Conservation (phyloP, 768 basidiomycete species). For the Zangia roseola region DNA sequence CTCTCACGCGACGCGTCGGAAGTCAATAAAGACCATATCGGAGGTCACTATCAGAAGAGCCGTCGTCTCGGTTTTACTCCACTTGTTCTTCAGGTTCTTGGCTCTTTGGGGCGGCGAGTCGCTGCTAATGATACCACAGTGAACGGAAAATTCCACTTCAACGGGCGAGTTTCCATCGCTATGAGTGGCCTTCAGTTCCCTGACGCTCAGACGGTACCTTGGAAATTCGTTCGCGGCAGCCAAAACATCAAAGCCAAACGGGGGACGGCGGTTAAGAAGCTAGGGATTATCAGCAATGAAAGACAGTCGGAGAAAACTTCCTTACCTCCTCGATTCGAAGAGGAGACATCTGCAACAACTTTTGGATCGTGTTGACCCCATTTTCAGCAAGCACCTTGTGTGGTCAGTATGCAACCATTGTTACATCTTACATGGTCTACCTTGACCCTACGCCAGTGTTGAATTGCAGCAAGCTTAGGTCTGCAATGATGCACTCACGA, state of each 20-base stretch:
- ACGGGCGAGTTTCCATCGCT: slow-evolving; percentile 53
- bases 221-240: slow-evolving; percentile 63
- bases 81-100: slow-evolving; percentile 49
- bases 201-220: slow-evolving; percentile 53
- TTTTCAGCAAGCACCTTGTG: slow-evolving; percentile 71
- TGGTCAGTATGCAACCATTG: slow-evolving; percentile 11
- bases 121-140: slow-evolving; percentile 50
- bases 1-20: slow-evolving; percentile 71
- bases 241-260: slow-evolving; percentile 73
- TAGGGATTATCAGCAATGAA: slow-evolving; percentile 27
- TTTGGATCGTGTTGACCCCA: slow-evolving; percentile 62
- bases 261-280: slow-evolving; percentile 72
- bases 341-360: slow-evolving; percentile 55
- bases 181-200: slow-evolving; percentile 41
- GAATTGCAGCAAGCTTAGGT: neutral
- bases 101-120: slow-evolving; percentile 34
- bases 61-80: slow-evolving; percentile 56
- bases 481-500: slow-evolving; percentile 50
- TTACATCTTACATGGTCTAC: slow-evolving; percentile 8
- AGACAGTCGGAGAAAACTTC: neutral
- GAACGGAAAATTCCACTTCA: slow-evolving; percentile 52
- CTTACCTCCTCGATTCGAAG: slow-evolving; percentile 62
- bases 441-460: slow-evolving; percentile 22
- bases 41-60: slow-evolving; percentile 73
- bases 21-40: slow-evolving; percentile 73